Base-by-base conservation (phyloP, 192 early-diverging fungal genomes). In the Backusella tuberculispora region DNA sequence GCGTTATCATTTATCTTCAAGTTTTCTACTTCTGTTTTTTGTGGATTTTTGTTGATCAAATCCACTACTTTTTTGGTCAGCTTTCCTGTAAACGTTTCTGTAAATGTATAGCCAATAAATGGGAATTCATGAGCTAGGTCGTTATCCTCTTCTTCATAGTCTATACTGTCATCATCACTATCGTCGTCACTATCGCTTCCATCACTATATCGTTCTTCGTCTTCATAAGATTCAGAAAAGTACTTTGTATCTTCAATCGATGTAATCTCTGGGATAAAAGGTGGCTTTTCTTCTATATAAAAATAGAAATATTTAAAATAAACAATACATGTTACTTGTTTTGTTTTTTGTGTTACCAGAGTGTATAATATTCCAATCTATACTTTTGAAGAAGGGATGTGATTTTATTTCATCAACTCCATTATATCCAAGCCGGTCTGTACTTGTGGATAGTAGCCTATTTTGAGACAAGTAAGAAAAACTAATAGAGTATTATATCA, bases 211-310 rank as follows among this genome's bases (percentile, higher is more conserved):
- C 26, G 21, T 1, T 60, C 21, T 60, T 60, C 21, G 4, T 70
- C 45, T 13, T 70, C 43, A 7, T 70, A 17, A 34, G 72, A 87
- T 67, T 92, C 89, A 68, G 91, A 88, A 85, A 98, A 98, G 78
- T 96, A 95, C 44, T 91, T 90, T 0, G 94, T 98, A 75, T 98
- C 96, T 40, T 95, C 92, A 21, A 93, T 90, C 17, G 94, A 88
- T 71, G 85, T 88, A n/a, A 96, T 86, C n/a, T 92, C 84, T 26
- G 96, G 96, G 4, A 96, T 78, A 85, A 95, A 98, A 14, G 96
- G 96, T 15, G 96, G 92, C 17, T 78, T 88, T 14, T 78, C 83
- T 76, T 13, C 13, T 47, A 43, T 78, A 81, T 12, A 60, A 38
- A 21, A 41, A 19, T 50, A 10, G 19, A 60, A 10, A 12, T 10